These are phyloP conservation scores for Meyerozyma elateridarum DNA, from an alignment of 1,139 yeast species.

Conservation along the genomic window DNA sequence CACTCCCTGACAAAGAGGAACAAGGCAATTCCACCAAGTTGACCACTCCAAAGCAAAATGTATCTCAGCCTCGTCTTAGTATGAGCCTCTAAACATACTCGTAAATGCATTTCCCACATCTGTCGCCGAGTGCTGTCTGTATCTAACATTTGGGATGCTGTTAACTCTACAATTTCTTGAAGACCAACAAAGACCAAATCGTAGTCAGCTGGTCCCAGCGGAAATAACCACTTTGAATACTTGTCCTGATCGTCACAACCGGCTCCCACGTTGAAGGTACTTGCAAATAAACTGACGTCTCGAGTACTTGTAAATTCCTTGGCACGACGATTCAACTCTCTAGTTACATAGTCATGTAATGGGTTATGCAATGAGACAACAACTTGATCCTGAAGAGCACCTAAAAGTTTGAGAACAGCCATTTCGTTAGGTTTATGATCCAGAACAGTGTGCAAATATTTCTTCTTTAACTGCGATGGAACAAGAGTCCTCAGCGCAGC, in stretches of 20 bases:
- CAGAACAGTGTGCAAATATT: slow-evolving; percentile 36
- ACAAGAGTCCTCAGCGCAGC: slow-evolving; percentile 31
- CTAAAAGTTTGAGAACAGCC: slow-evolving; percentile 46
- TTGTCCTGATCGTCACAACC: slow-evolving; percentile 45
- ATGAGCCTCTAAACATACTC: slow-evolving; percentile 47
- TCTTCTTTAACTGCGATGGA: slow-evolving; percentile 44
- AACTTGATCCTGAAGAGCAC: slow-evolving; percentile 45
- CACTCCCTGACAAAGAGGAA: slow-evolving; percentile 29
- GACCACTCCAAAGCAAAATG: slow-evolving; percentile 76
- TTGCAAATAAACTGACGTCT: slow-evolving; percentile 53
- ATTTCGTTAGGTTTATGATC: slow-evolving; percentile 40
- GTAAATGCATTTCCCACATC: slow-evolving; percentile 76
- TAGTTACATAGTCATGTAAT: slow-evolving; percentile 61
- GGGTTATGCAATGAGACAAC: slow-evolving; percentile 58
- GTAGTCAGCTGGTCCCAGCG: slow-evolving; percentile 30
- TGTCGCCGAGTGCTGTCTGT: slow-evolving; percentile 68
- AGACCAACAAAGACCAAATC: slow-evolving; percentile 82
- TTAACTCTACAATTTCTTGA: slow-evolving; percentile 88
- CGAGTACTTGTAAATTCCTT: slow-evolving; percentile 47
- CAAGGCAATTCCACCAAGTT: slow-evolving; percentile 87
- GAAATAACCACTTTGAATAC: slow-evolving; percentile 55
- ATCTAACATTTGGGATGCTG: slow-evolving; percentile 84
- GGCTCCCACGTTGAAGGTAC: slow-evolving; percentile 73
- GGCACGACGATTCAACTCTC: slow-evolving; percentile 45
- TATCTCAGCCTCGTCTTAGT: slow-evolving; percentile 43